Percentiles rank a stretch among this genome's conserved stretches.
phyloP scores from a whole-genome alignment of 1,284 basidiomycete genomes.

The Microbotryum silenes-acaulis region DNA sequence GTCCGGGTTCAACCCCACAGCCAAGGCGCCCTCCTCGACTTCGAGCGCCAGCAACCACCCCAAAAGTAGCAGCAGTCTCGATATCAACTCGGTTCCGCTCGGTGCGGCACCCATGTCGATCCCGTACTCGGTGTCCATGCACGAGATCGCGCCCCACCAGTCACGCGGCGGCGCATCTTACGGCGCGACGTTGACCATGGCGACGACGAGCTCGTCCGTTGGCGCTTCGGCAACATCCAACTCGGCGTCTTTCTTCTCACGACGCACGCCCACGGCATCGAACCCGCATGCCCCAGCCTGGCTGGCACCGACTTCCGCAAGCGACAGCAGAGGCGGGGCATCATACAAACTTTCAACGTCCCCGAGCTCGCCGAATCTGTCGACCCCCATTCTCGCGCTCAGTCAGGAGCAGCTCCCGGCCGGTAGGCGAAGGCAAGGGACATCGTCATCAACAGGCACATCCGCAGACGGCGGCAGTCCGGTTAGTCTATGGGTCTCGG shows the following conservation, averaged over 20 bases:
- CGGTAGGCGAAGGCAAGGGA: neutral
- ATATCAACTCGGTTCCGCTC: neutral
- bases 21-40: neutral
- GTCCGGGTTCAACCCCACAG: neutral
- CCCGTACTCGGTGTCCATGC: neutral
- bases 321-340: neutral
- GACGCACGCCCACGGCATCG: neutral
- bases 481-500: neutral
- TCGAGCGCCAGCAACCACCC: neutral
- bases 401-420: neutral
- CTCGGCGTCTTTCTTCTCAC: constrained; percentile 1
- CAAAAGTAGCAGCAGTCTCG: neutral
- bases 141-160: neutral
- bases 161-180: neutral
- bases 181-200: neutral
- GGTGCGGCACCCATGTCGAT: neutral
- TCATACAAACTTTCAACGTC: neutral
- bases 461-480: neutral
- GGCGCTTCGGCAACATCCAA: neutral
- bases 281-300: constrained; percentile 5
- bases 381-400: neutral
- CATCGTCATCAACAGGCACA: neutral
- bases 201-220: neutral
- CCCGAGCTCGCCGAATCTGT: constrained; percentile 8
- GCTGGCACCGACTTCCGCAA: neutral